Base-by-base conservation (phyloP, 345 rosid genomes). In the Moringa oleifera region DNA sequence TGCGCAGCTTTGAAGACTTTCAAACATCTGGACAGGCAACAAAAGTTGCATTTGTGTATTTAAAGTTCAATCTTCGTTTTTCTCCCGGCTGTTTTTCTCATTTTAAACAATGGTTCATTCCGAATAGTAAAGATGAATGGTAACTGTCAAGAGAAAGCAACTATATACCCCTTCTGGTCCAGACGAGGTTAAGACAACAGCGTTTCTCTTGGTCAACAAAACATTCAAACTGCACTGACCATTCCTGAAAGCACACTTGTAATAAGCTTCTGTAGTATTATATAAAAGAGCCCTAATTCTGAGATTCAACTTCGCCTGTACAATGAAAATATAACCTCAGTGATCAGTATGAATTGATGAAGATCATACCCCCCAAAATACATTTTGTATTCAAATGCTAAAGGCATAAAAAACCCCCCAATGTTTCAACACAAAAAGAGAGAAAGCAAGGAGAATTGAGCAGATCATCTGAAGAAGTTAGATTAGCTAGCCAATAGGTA, bases 241-340 rank as follows among this genome's bases (percentile, higher is more conserved):
- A 8, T 70, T 66, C 45, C 72, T 28, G 66, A 94, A 88, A 50
- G 80, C 71, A 79, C 97, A 94, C 66, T 71, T 84, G 83, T 77
- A 83, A 77, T 88, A 87, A 71, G 99, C 91, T 54, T 80, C 77
- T 23, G 72, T 73, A 63, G 96, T 91, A 65, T 91, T 90, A 55
- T 91, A 94, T 55, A 82, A 76, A 49, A 81, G 23, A 57, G 83
- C 87, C 69, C 62, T 85, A 67, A 81, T 59, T 55, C 70, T 76
- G 72, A 94, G 53, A 68, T 80, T 78, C 59, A 90, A 68, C 0
- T 80, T 70, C 63, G 87, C 91, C 99, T 94, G 88, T 71, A 61
- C 55, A 79, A 68, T 19, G 25, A 37, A 66, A 45, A 62, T 31
- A 68, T n/a, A 20, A 71, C 49, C 31, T 37, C 23, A 54, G 36